Base-by-base conservation (phyloP, 108 stramenopile genomes). In the Fistulifera pelliculosa region DNA sequence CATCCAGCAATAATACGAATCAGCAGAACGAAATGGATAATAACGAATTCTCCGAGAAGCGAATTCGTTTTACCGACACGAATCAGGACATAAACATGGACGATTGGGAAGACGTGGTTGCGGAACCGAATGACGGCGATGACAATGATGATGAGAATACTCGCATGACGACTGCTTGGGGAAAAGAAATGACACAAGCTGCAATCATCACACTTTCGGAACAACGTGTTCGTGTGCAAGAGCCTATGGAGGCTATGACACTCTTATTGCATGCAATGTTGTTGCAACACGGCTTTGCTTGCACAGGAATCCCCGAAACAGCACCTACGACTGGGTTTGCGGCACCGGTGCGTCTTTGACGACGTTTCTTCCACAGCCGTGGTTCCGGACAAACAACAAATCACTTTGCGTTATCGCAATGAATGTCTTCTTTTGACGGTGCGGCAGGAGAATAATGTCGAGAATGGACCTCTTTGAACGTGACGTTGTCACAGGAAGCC, bases 251-350 rank as follows among this genome's bases (percentile, higher is more conserved):
- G 15, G 87, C 84, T n/a, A 47, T 85, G 42, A 79, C 72, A 7
- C 43, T 83, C 38, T 75, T 69, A 6, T 39, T 90, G 22, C 87
- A 90, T 66, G 66, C 74, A 8, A 68, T 81, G 1, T 27, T 90
- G 12, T 44, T 74, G 54, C 65, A 70, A 24, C 48, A 68, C 11
- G 65, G 70, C 13, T 78, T 85, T 63, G 52, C 56, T 47, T 83
- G 84, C 62, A 85, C 81, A 6, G 81, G 83, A 19, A 56, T 82
- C 27, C 83, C 83, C 7, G 66, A 70, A 39, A 22, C 47, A 0
- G 38, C 22, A 40, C 11, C 52, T 24, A 25, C 19, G 47, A 65
- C 58, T 42, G 19, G 35, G 28, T 49, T 27, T 21, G 59, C 21
- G 49, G 79, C 77, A 19, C 81, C 87, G 8, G 56, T 85, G 5